A percentile compares a stretch with the other conserved stretches of the same genome.
Conservation (phyloP, 1,139 yeast species). For the Pichiaceae sp. region DNA sequence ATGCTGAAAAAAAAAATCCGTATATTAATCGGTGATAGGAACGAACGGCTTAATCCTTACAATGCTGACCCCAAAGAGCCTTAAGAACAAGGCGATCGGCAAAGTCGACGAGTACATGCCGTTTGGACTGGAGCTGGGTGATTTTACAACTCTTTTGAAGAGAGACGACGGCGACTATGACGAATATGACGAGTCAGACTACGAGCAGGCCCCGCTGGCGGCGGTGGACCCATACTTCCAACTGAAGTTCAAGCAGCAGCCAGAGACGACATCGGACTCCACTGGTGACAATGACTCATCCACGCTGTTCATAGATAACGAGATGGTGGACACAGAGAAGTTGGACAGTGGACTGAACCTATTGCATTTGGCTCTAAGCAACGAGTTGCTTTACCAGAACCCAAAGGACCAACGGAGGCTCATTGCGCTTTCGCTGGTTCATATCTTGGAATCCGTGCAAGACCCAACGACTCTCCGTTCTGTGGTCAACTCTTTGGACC, state of each 20-base stretch:
- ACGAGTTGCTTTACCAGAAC: slow-evolving; percentile 6
- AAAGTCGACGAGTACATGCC: slow-evolving; percentile 10
- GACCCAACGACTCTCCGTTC: slow-evolving; percentile 5
- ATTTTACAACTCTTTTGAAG: slow-evolving; percentile 4
- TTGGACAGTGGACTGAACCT: slow-evolving; percentile 8
- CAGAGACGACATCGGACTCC: slow-evolving; percentile 2
- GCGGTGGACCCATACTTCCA: background rate
- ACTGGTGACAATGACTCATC: background rate
- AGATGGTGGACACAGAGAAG: slow-evolving; percentile 1
- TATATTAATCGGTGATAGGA: background rate
- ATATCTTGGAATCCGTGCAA: slow-evolving; percentile 8
- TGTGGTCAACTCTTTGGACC: slow-evolving; percentile 8
- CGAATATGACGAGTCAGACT: background rate
- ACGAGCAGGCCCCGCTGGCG: background rate
- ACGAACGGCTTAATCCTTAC: background rate
- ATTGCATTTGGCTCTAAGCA: slow-evolving; percentile 12
- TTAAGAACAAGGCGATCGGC: slow-evolving; percentile 4
- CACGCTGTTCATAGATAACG: background rate
- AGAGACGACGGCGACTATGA: background rate
- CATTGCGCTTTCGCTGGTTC: slow-evolving; percentile 9
- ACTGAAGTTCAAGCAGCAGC: slow-evolving; percentile 4
- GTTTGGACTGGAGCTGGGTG: slow-evolving; percentile 9
- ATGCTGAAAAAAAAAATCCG: background rate
- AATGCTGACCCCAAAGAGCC: background rate
- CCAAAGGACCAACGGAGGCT: slow-evolving; percentile 7